Percentiles rank a stretch among this genome's conserved stretches.
phyloP scores from a whole-genome alignment of 352 stramenopile genomes.

The Phytophthora fragariae region DNA sequence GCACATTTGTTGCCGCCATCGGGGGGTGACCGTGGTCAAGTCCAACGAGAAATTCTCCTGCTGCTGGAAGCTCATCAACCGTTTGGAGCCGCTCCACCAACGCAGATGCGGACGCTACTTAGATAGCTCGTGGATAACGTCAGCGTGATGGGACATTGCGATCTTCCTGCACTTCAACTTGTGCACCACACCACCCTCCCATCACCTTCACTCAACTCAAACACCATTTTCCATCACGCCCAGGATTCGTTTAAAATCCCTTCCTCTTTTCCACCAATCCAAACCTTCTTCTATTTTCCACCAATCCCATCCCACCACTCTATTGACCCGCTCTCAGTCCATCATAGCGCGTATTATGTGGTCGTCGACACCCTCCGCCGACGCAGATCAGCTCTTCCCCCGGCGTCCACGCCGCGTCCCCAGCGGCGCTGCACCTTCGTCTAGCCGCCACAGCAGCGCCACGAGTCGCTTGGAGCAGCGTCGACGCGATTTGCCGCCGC shows the following conservation, averaged over 20 bases:
- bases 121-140: not conserved
- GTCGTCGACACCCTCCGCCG: slow-evolving; percentile 10
- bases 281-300: no score
- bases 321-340: slow-evolving; percentile 1
- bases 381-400: slow-evolving; percentile 35
- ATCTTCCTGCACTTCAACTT: no score
- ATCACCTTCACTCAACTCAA: no score
- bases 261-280: no score
- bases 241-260: no score
- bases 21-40: not conserved
- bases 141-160: not conserved
- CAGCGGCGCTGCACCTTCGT: not conserved
- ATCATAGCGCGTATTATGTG: slow-evolving; percentile 23
- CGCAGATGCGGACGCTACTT: slow-evolving; percentile 2
- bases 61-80: slow-evolving; percentile 33
- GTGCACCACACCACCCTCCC: no score
- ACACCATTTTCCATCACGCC: no score
- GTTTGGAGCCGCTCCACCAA: not conserved
- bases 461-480: slow-evolving; percentile 37
- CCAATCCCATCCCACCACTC: no score
- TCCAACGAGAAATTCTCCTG: slow-evolving; percentile 33
- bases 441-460: slow-evolving; percentile 26
- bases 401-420: slow-evolving; percentile 24
- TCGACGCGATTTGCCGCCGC: slow-evolving; percentile 34
- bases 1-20: slow-evolving; percentile 17